phyloP scores from a whole-genome alignment of 106 monocot genomes.

The Acorus gramineus region DNA sequence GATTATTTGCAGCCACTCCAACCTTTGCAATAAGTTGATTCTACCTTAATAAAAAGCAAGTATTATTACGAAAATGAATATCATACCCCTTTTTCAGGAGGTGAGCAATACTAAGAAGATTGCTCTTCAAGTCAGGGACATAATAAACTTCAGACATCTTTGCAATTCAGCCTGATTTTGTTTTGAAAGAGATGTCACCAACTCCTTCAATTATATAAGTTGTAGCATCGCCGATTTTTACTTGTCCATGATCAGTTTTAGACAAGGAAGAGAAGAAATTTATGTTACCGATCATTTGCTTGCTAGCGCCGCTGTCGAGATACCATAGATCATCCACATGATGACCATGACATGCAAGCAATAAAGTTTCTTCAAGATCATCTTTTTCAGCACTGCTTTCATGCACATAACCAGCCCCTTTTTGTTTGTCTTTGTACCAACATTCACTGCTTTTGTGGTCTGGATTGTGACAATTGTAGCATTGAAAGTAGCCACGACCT shows the following conservation, averaged over 20 bases:
- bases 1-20: slow-evolving; percentile 1
- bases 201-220: too few species aligned
- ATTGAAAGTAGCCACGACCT: slow-evolving; percentile 4
- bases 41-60: not conserved
- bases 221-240: too few species aligned
- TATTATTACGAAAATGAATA: not conserved
- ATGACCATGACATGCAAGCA: not conserved
- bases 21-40: slow-evolving; percentile 3
- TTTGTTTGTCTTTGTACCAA: not conserved
- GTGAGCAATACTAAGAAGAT: slow-evolving; percentile 1
- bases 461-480: not conserved
- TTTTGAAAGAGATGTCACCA: slow-evolving; percentile 3
- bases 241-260: too few species aligned
- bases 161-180: not conserved
- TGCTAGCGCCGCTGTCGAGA: too few species aligned
- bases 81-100: slow-evolving; percentile 1
- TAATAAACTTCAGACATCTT: slow-evolving; percentile 5
- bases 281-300: too few species aligned
- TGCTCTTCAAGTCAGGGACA: not conserved
- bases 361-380: slow-evolving; percentile 3
- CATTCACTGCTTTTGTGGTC: not conserved
- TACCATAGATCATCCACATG: not conserved
- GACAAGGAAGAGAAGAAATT: too few species aligned
- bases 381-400: not conserved
- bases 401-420: not conserved